These are phyloP conservation scores for Moesziomyces sp. DNA, from an alignment of 1,284 basidiomycete genomes.

Conservation along the genomic window DNA sequence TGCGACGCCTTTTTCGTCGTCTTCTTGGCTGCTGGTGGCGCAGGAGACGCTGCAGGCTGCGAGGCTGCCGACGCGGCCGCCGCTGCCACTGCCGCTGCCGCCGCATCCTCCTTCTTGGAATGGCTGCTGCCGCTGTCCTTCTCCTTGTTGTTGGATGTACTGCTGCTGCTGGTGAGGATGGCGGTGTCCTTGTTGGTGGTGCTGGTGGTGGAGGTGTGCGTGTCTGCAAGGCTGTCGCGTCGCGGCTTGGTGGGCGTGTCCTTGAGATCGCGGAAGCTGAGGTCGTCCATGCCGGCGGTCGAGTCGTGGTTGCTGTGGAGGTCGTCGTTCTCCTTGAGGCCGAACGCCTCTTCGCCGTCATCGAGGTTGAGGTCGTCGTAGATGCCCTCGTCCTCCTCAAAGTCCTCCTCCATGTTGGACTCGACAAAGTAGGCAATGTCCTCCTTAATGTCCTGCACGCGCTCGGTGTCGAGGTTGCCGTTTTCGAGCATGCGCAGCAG, in stretches of 20 bases:
- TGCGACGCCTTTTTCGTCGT: slow-evolving; percentile 48
- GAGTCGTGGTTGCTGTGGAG: slow-evolving; percentile 71
- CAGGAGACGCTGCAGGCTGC: slow-evolving; percentile 12
- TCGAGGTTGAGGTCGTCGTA: slow-evolving; percentile 98
- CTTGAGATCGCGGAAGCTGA: slow-evolving; percentile 37
- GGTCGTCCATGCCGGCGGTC: slow-evolving; percentile 69
- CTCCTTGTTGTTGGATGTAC: slow-evolving; percentile 67
- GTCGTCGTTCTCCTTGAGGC: slow-evolving; percentile 75
- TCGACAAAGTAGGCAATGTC: slow-evolving; percentile 98
- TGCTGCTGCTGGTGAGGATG: slow-evolving; percentile 73
- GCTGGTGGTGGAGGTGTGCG: slow-evolving; percentile 73
- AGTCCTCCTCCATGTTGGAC: slow-evolving; percentile 94
- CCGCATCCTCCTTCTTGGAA: slow-evolving; percentile 45
- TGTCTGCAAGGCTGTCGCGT: slow-evolving; percentile 40
- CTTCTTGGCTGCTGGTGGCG: slow-evolving; percentile 41
- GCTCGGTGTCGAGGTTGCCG: slow-evolving; percentile 84
- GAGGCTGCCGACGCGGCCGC: slow-evolving; percentile 16
- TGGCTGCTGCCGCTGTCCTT: slow-evolving; percentile 39
- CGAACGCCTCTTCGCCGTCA: slow-evolving; percentile 78
- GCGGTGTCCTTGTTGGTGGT: slow-evolving; percentile 66
- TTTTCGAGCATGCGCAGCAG: slow-evolving; percentile 94
- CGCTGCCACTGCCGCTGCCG: slow-evolving; percentile 1
- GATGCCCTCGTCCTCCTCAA: slow-evolving; percentile 96
- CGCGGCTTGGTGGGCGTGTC: slow-evolving; percentile 41
- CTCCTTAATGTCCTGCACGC: slow-evolving; percentile 85